Base-by-base conservation (phyloP, 176 grass and related monocot species). In the Aegilops speltoides region DNA sequence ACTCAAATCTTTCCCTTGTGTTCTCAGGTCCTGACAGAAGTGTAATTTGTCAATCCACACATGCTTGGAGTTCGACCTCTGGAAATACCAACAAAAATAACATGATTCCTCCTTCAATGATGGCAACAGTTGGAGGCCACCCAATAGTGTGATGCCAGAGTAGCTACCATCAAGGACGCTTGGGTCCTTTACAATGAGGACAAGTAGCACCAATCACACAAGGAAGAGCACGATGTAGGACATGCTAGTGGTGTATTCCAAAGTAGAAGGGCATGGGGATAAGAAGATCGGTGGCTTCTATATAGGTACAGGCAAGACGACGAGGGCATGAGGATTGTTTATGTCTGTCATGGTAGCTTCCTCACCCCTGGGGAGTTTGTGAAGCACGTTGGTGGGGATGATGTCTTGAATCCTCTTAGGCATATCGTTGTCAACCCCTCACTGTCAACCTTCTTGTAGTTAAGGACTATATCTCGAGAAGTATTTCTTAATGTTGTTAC, bases 361-460 rank as follows among this genome's bases (percentile, higher is more conserved):
- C 94, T 93, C 79, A 94, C 92, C 31, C 94, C 97, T 0, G 92
- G 94, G 2, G 94, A 96, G 90, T 99, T 99, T 73, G 94, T 99
- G 68, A 99, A 91, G 79, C 97, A 96, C 0, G 94, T 92, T 7
- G 94, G 94, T 5, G 43, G 43, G 97, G 92, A 82, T 19, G 94
- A 96, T 2, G 94, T 96, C 54, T 78, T 89, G 0, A 93, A 96
- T 54, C 97, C 94, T 1, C 92, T 96, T 19, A 84, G 75, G 77
- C 97, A 96, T 86, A 96, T 96, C 15, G 86, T 90, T 5, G 77
- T 94, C 80, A 96, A 90, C 68, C 83, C 92, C n/a, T 46, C 84
- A 3, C 60, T 89, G 0, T 87, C 76, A 5, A 40, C 80, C 65
- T 89, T 78, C 54, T 61, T 90, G 65, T 88, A 61, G 86, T 80